A percentile compares a stretch with the other conserved stretches of the same genome.
phyloP scores from a whole-genome alignment of 371 early-diverging fungal species.

The Rhizomucor pusillus region DNA sequence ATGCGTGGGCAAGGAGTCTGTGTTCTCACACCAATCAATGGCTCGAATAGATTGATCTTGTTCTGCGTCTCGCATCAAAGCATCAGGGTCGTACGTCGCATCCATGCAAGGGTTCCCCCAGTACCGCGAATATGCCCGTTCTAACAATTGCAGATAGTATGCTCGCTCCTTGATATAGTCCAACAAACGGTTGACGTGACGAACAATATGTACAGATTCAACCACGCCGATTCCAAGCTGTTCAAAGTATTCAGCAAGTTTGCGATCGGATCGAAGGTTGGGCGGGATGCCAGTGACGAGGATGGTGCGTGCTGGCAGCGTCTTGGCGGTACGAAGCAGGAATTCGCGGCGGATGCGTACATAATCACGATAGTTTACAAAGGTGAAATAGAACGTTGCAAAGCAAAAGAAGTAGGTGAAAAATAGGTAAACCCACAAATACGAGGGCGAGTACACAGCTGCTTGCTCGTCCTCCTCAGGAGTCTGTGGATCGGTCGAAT shows the following conservation, averaged over 20 bases:
- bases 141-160: conserved; percentile 37
- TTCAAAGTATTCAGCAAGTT: conserved; percentile 59
- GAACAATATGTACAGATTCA: conserved; percentile 57
- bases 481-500: conserved; percentile 20
- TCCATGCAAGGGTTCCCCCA: conserved; percentile 50
- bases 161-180: conserved; percentile 47
- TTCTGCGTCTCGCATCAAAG: conserved; percentile 33
- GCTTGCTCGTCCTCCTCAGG: conserved; percentile 15
- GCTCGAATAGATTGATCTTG: conserved; percentile 6
- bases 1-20: conserved; percentile 13
- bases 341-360: conserved; percentile 53
- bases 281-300: conserved; percentile 62
- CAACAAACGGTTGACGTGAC: conserved; percentile 51
- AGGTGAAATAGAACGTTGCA: conserved; percentile 57
- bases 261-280: conserved; percentile 44
- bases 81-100: conserved; percentile 35
- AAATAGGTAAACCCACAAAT: conserved; percentile 55
- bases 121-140: conserved; percentile 40
- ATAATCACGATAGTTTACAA: conserved; percentile 60
- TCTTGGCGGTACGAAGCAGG: conserved; percentile 45
- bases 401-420: conserved; percentile 66
- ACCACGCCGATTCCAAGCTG: conserved; percentile 55
- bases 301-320: conserved; percentile 55
- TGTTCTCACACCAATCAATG: conserved; percentile 3
- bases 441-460: conserved; percentile 27